Evolutionary conservation across 495 filamentous ascomycete genomes (phyloP).

Genomic region (Astrocystis sublimbata): DNA sequence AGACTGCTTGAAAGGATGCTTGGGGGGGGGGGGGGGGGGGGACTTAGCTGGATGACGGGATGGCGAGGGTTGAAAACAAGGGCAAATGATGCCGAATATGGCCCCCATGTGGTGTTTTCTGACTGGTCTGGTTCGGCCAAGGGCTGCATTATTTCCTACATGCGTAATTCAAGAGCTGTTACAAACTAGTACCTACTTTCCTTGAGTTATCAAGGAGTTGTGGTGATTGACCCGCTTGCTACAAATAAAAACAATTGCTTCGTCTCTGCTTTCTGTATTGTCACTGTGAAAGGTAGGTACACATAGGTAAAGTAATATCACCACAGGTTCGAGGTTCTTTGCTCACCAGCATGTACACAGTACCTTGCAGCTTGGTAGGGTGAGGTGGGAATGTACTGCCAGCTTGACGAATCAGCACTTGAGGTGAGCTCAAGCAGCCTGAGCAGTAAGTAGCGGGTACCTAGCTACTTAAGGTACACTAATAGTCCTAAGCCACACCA

Average conservation of each 20-base stretch:
- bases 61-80: not conserved
- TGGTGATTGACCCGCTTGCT: constrained; percentile 29
- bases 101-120: not conserved
- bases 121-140: not conserved
- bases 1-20: constrained; percentile 8
- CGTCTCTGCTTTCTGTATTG: too few species aligned
- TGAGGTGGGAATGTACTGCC: too few species aligned
- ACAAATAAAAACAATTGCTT: constrained; percentile 30
- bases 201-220: constrained; percentile 22
- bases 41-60: not conserved
- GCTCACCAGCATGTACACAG: too few species aligned
- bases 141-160: not conserved
- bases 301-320: too few species aligned
- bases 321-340: too few species aligned
- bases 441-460: too few species aligned
- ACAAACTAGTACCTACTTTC: constrained; percentile 7
- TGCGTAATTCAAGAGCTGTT: constrained; percentile 13
- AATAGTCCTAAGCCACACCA: too few species aligned
- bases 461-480: not conserved
- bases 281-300: too few species aligned
- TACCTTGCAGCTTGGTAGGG: too few species aligned
- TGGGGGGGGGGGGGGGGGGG: too few species aligned
- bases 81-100: not conserved
- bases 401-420: too few species aligned
- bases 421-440: too few species aligned